These are phyloP conservation scores for Aspergillus taichungensis DNA, from an alignment of 495 filamentous ascomycete genomes.

Conservation along the genomic window DNA sequence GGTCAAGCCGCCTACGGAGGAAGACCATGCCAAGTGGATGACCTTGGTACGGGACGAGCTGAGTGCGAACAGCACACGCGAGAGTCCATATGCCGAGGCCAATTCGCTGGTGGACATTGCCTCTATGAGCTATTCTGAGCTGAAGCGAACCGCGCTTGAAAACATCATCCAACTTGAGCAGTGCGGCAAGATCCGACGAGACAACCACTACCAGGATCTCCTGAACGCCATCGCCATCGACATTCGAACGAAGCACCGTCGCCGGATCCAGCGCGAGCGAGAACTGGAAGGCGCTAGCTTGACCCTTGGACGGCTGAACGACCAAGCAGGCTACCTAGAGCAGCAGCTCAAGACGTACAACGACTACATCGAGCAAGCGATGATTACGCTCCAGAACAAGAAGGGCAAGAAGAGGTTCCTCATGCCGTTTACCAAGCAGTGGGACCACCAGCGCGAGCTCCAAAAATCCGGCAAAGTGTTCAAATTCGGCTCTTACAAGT, in stretches of 20 bases:
- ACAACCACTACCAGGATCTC: constrained; percentile 94
- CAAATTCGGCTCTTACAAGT: constrained; percentile 96
- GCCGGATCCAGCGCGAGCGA: constrained; percentile 78
- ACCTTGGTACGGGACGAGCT: constrained; percentile 77
- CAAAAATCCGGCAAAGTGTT: constrained; percentile 84
- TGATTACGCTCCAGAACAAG: constrained; percentile 97
- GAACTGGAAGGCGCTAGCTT: constrained; percentile 83
- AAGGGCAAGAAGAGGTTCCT: constrained; percentile 93
- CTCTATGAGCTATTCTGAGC: constrained; percentile 79
- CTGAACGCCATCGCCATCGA: constrained; percentile 94
- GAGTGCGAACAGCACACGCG: constrained; percentile 54
- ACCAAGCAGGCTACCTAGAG: constrained; percentile 88
- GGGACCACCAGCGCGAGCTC: constrained; percentile 94
- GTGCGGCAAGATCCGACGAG: constrained; percentile 73
- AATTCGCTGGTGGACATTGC: constrained; percentile 81
- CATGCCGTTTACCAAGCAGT: constrained; percentile 96
- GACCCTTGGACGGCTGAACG: constrained; percentile 75
- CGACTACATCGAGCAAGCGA: constrained; percentile 97
- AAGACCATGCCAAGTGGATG: constrained; percentile 87
- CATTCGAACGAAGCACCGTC: constrained; percentile 92
- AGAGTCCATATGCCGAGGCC: constrained; percentile 84
- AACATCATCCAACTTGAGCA: constrained; percentile 87
- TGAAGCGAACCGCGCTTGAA: constrained; percentile 88
- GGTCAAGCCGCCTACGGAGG: constrained; percentile 73
- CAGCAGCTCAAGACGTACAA: constrained; percentile 95